Evolutionary conservation across 257 asterid species (phyloP), one percentile per base, ranked within the genome.

Genomic region (Plectranthus barbatus): DNA sequence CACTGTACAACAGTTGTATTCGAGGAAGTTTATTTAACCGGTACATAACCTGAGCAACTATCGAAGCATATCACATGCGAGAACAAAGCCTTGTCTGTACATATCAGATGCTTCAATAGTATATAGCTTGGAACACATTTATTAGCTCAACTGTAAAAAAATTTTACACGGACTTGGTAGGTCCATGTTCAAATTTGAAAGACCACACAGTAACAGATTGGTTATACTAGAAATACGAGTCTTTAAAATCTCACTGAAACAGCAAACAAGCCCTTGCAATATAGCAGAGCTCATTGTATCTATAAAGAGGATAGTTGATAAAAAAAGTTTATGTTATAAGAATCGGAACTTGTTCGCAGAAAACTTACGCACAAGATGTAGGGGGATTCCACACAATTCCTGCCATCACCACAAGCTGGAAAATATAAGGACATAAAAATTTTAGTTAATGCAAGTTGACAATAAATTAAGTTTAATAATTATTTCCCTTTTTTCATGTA

Each of bases 371-470:
- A 77, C 97, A 92, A 64, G 97, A 92, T 4, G 95, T 85, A 19
- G 99, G 99, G 54, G 97, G 99, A 74, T 92, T 89, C 99, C 99
- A 92, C 48, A 92, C 97, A 58, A 77, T 82, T 74, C 99, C 99
- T 55, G 97, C 97, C 61, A 92, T 83, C 76, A 92, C 92, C 79
- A 92, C 99, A 42, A 89, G 97, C 99, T 89, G 91, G 62, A 75
- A 73, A 48, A 67, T 45, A 60, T 52, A 68, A 66, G 72, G 67
- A 41, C 55, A 37, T 65, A 60, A 26, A 26, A 67, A 7, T 58
- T 33, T 72, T 66, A n/a, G 39, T 58, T 31, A 48, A 62, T 40
- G 50, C 70, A 5, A 60, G 52, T 49, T 69, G 79, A 68, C 51
- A 71, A 55, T 69, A 56, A 64, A 74, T 56, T 72, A 79, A 68